Evolutionary conservation across 768 basidiomycete genomes (phyloP), one percentile per base, ranked within the genome.

Genomic region (Leccinum rimulosum): DNA sequence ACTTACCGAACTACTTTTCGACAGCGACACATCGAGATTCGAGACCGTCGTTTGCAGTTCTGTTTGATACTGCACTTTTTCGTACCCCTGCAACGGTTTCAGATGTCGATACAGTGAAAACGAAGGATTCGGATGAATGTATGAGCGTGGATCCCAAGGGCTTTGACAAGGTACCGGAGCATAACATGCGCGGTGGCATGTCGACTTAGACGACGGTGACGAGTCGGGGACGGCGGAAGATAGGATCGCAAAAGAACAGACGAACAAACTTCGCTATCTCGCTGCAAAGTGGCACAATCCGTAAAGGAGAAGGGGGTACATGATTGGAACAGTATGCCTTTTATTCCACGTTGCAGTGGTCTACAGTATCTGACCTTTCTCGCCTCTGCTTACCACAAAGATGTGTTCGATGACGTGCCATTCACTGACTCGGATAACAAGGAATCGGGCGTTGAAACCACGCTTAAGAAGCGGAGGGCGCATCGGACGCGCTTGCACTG

Each of bases 41-140:
- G 11, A 80, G 93, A 50, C 84, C 81, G 5, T 87, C 93, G 0
- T 98, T 97, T 68, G 86, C 93, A 4, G 76, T 80, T 27, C 80
- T 82, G 52, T 89, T 93, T 28, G 87, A 89, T 66, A 64, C 77
- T 0, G 89, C 90, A 0, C 70, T 95, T 55, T 73, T 75, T 4
- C 75, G 74, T 51, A 75, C n/a, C 79, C 8, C 76, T 12, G 70
- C 72, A 25, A 61, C 69, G 17, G 36, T 64, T 30, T 59, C 65
- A 12, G 65, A 64, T 31, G 17, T 50, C 4, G 61, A 57, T 51
- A 17, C 54, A 4, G 50, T 38, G 10, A 66, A 70, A 51, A 73
- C 74, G 19, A 92, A 95, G 68, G 88, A 91, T 64, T 72, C 79
- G 7, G 94, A 96, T 61, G 82, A 82, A 1, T 99, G 96, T 96